Evolutionary conservation across 345 rosid species (phyloP).

Genomic region (Excoecaria cochinchinensis): DNA sequence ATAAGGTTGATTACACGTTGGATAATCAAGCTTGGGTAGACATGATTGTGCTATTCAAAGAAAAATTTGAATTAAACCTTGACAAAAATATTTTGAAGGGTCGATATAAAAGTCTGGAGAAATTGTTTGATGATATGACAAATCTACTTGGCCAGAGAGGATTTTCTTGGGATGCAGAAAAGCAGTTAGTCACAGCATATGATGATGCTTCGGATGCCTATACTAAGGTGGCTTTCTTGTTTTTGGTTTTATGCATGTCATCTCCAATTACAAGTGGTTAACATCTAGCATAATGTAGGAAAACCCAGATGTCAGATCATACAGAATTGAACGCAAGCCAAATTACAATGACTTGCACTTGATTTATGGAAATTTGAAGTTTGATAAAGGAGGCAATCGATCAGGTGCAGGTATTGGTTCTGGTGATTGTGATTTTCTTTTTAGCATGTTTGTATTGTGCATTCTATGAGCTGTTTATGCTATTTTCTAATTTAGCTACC

Average conservation of each 20-base stretch:
- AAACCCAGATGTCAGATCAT: slow-evolving; percentile 35
- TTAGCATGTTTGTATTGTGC: not conserved
- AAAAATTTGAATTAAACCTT: slow-evolving; percentile 39
- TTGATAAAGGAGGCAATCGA: slow-evolving; percentile 24
- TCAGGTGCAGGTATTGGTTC: slow-evolving; percentile 24
- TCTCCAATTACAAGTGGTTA: slow-evolving; percentile 12
- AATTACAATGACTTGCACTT: slow-evolving; percentile 43
- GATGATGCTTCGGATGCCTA: slow-evolving; percentile 32
- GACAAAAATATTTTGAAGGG: slow-evolving; percentile 36
- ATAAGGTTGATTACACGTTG: slow-evolving; percentile 23
- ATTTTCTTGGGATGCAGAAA: slow-evolving; percentile 41
- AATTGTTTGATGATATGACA: slow-evolving; percentile 36
- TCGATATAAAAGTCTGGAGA: slow-evolving; percentile 35
- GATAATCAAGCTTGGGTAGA: slow-evolving; percentile 42
- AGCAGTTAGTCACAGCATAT: slow-evolving; percentile 39
- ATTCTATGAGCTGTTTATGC: not conserved
- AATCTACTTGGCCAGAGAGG: slow-evolving; percentile 37
- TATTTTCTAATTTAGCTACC: not conserved
- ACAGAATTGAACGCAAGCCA: slow-evolving; percentile 24
- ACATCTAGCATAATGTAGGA: slow-evolving; percentile 37
- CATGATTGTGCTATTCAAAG: slow-evolving; percentile 40
- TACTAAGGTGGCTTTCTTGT: slow-evolving; percentile 13
- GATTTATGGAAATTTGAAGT: slow-evolving; percentile 41
- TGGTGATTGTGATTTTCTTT: slow-evolving; percentile 30
- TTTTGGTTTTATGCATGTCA: not conserved